phyloP scores from a whole-genome alignment of 176 grass and related monocot species.

The Poa annua region DNA sequence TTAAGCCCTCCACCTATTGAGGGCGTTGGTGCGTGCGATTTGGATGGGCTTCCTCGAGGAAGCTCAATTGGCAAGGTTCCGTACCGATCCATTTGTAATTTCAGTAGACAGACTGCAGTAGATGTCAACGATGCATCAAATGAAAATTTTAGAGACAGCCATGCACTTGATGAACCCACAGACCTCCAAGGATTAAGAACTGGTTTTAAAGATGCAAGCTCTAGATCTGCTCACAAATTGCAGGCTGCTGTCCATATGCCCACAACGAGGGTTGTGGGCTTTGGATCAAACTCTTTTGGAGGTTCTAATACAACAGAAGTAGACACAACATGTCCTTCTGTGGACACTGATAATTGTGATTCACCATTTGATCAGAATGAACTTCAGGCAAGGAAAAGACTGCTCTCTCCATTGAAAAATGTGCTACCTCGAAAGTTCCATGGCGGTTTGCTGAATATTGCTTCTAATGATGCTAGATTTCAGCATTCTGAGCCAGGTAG shows the following conservation, averaged over 20 bases:
- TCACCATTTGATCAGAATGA: slow-evolving; percentile 46
- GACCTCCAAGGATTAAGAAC: slow-evolving; percentile 43
- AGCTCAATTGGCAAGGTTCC: slow-evolving; percentile 48
- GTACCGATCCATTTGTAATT: slow-evolving; percentile 42
- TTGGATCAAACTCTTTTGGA: slow-evolving; percentile 53
- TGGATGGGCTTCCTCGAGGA: slow-evolving; percentile 55
- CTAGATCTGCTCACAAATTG: slow-evolving; percentile 45
- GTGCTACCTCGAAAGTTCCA: slow-evolving; percentile 63
- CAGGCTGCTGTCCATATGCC: slow-evolving; percentile 46
- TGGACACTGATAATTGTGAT: slow-evolving; percentile 29
- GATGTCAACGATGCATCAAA: slow-evolving; percentile 31
- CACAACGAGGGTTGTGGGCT: slow-evolving; percentile 71
- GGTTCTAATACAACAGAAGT: slow-evolving; percentile 30
- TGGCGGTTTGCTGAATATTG: slow-evolving; percentile 69
- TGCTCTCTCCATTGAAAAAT: slow-evolving; percentile 80
- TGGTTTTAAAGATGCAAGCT: slow-evolving; percentile 45
- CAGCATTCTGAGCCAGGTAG: slow-evolving; percentile 38
- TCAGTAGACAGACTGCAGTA: slow-evolving; percentile 49
- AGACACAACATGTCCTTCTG: slow-evolving; percentile 38
- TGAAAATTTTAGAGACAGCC: slow-evolving; percentile 28
- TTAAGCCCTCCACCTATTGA: slow-evolving; percentile 44
- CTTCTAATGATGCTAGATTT: slow-evolving; percentile 53
- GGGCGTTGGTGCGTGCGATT: slow-evolving; percentile 60
- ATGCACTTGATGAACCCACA: slow-evolving; percentile 20
- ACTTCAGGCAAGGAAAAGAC: slow-evolving; percentile 61